These are phyloP conservation scores for Starmerella khaoyaiensis DNA, from an alignment of 805 yeast species.

Conservation along the genomic window DNA sequence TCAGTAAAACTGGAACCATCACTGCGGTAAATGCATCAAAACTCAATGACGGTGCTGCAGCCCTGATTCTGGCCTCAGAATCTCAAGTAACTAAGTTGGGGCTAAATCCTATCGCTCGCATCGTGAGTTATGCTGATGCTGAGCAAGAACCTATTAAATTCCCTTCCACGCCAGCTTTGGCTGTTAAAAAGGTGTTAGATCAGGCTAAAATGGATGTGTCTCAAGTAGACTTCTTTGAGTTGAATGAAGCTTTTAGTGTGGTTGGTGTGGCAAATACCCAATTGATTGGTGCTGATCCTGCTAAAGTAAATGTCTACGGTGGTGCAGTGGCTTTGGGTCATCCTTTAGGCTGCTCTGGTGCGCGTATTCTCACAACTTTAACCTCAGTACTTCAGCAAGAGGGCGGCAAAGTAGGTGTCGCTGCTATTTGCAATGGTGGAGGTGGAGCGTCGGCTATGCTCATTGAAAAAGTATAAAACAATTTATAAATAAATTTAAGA, in stretches of 20 bases:
- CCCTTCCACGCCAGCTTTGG: conserved; percentile 89
- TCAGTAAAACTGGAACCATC: conserved; percentile 89
- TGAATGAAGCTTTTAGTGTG: conserved; percentile 95
- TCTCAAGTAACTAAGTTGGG: conserved; percentile 70
- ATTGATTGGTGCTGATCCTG: conserved; percentile 44
- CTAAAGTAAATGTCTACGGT: conserved; percentile 79
- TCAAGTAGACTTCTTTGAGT: conserved; percentile 80
- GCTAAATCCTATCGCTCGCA: conserved; percentile 76
- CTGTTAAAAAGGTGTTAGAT: conserved; percentile 81
- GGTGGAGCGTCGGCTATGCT: conserved; percentile 97
- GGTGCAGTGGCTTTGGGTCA: conserved; percentile 96
- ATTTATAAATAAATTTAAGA: not conserved
- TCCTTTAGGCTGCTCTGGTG: conserved; percentile 94
- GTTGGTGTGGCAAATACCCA: conserved; percentile 86
- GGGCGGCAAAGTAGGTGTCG: conserved; percentile 76
- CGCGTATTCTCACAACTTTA: conserved; percentile 82
- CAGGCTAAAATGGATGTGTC: conserved; percentile 39
- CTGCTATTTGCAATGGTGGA: conserved; percentile 98
- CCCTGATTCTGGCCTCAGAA: conserved; percentile 76
- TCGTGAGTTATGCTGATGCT: conserved; percentile 95
- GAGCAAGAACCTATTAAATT: conserved; percentile 90
- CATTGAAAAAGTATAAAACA: conserved; percentile 47
- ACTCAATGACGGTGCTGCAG: conserved; percentile 96
- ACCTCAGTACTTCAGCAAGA: conserved; percentile 71
- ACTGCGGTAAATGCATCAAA: conserved; percentile 97